These are phyloP conservation scores for Chlorella variabilis DNA, from an alignment of 163 green algal species.

Conservation along the genomic window DNA sequence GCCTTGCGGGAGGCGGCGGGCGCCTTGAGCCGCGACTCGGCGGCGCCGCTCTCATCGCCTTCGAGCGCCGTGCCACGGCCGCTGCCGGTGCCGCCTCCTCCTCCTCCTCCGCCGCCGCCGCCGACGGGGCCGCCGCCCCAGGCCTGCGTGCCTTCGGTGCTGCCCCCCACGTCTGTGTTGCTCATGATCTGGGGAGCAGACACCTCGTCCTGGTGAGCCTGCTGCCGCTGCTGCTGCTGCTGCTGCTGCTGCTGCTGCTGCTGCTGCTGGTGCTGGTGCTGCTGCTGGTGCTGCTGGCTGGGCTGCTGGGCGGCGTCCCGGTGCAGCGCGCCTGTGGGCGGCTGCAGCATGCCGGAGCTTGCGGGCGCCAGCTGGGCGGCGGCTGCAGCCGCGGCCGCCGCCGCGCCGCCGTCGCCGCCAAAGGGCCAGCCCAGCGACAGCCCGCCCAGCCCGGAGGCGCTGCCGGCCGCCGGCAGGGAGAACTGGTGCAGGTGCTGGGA, in stretches of 20 bases:
- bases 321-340: background rate
- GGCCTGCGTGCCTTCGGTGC: conserved; percentile 26
- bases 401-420: background rate
- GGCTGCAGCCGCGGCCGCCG: background rate
- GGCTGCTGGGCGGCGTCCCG: background rate
- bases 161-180: conserved; percentile 19
- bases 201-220: background rate
- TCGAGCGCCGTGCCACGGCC: background rate
- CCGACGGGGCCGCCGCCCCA: background rate
- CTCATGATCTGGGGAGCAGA: conserved; percentile 32
- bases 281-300: background rate
- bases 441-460: background rate
- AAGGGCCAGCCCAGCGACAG: background rate
- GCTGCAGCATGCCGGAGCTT: background rate
- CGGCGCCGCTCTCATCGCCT: conserved; percentile 7
- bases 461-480: background rate
- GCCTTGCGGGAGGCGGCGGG: background rate
- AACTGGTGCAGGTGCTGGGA: conserved; percentile 11
- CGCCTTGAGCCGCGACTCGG: background rate
- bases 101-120: background rate
- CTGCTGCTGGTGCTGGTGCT: background rate
- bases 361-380: conserved; percentile 1
- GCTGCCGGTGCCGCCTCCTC: background rate
- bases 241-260: background rate
- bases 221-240: too few species aligned